Conservation (phyloP, 305 asterid species). For the Euphrasia arctica region DNA sequence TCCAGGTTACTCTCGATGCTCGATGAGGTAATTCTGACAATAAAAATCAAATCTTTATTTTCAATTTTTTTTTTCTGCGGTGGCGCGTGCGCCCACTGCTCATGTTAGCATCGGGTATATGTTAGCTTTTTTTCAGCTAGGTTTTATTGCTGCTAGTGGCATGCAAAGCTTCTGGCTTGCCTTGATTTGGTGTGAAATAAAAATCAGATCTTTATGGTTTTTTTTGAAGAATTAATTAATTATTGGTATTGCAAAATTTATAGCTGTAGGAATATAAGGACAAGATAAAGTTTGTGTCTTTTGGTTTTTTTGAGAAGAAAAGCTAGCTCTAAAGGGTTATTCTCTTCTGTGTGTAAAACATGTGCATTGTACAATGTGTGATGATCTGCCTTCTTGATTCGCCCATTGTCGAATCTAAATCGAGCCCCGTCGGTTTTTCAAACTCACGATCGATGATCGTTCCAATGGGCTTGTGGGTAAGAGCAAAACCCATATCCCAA, state of each 20-base stretch:
- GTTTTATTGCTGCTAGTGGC: slow-evolving; percentile 24
- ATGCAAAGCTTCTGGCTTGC: slow-evolving; percentile 28
- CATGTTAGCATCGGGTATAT: not conserved
- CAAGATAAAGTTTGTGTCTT: slow-evolving; percentile 23
- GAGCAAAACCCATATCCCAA: too few relatives aligned
- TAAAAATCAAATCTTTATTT: too few relatives aligned
- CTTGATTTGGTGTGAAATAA: slow-evolving; percentile 21
- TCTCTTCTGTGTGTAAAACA: not conserved
- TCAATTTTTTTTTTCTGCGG: too few relatives aligned
- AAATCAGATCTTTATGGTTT: slow-evolving; percentile 27
- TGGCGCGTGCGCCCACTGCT: not conserved
- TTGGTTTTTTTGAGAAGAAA: slow-evolving; percentile 33
- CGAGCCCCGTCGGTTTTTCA: too few relatives aligned
- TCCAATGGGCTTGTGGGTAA: too few relatives aligned
- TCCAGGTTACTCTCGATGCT: slow-evolving; percentile 80
- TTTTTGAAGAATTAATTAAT: not conserved
- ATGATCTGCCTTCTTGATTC: not conserved
- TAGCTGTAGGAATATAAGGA: slow-evolving; percentile 53
- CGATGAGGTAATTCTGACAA: slow-evolving; percentile 51
- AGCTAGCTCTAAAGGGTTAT: slow-evolving; percentile 17
- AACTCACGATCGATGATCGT: too few relatives aligned
- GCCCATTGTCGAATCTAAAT: too few relatives aligned
- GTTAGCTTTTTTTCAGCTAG: slow-evolving; percentile 9
- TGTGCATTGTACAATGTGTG: not conserved
- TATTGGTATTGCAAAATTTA: slow-evolving; percentile 1